phyloP scores from a whole-genome alignment of 2,329 filamentous ascomycete species.

The Penicillium crustosum region DNA sequence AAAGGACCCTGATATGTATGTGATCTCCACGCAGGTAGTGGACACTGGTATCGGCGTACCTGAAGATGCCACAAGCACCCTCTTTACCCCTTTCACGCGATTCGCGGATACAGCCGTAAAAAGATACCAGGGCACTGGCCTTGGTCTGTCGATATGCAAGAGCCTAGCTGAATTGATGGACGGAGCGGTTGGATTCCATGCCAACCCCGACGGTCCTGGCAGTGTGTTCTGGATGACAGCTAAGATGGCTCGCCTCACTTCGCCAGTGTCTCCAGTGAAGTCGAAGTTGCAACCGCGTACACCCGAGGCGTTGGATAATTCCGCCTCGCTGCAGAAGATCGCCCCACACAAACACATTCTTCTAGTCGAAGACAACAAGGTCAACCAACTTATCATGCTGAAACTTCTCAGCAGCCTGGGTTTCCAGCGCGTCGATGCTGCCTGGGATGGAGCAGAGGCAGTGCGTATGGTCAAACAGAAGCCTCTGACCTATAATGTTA shows the following conservation, averaged over 20 bases:
- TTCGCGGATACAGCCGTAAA: slow-evolving; percentile 56
- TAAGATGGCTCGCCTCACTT: slow-evolving; percentile 42
- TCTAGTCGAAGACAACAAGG: slow-evolving; percentile 45
- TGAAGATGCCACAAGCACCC: slow-evolving; percentile 43
- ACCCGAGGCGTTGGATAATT: slow-evolving; percentile 17
- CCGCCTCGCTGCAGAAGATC: slow-evolving; percentile 36
- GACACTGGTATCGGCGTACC: slow-evolving; percentile 58
- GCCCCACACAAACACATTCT: slow-evolving; percentile 44
- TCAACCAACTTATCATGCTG: slow-evolving; percentile 45
- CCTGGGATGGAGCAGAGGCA: slow-evolving; percentile 47
- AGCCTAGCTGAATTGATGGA: slow-evolving; percentile 58
- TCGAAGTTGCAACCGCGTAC: slow-evolving; percentile 20
- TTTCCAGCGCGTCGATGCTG: slow-evolving; percentile 45
- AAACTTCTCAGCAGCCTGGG: slow-evolving; percentile 42
- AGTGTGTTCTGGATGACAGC: slow-evolving; percentile 56
- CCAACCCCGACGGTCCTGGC: slow-evolving; percentile 49
- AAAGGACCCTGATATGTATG: slow-evolving; percentile 40
- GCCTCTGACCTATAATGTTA: slow-evolving; percentile 44
- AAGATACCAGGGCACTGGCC: slow-evolving; percentile 56
- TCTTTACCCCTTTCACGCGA: slow-evolving; percentile 59
- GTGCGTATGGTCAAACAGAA: slow-evolving; percentile 45
- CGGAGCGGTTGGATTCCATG: slow-evolving; percentile 50
- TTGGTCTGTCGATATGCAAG: slow-evolving; percentile 60
- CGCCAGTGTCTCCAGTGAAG: slow-evolving; percentile 30
- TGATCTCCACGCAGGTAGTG: slow-evolving; percentile 53